phyloP scores from a whole-genome alignment of 495 filamentous ascomycete species.

The Xylaria acuta region DNA sequence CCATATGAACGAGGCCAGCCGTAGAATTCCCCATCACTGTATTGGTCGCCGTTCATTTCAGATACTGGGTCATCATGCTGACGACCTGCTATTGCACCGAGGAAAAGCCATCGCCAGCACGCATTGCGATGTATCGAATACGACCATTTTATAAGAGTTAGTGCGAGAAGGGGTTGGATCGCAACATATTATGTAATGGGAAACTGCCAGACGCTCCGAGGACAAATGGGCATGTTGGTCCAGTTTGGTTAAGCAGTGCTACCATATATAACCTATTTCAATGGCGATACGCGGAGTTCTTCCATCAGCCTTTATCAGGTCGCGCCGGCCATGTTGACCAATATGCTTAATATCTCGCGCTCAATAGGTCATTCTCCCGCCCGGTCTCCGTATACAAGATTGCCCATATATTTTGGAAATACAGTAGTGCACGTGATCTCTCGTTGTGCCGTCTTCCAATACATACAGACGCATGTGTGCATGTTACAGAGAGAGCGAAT shows the following conservation, averaged over 20 bases:
- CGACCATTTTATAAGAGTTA: neutral
- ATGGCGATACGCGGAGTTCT: neutral
- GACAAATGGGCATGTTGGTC: neutral
- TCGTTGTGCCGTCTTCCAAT: neutral
- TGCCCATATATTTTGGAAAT: neutral
- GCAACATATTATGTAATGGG: neutral
- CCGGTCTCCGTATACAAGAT: neutral
- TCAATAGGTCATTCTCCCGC: neutral
- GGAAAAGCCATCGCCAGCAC: neutral
- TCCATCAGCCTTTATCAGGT: neutral
- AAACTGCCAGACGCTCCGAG: neutral
- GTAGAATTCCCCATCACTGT: neutral
- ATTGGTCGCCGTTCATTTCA: constrained; percentile 10
- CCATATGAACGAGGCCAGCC: neutral
- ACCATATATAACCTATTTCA: neutral
- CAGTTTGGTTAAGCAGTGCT: neutral
- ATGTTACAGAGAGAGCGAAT: neutral
- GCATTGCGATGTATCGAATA: no score
- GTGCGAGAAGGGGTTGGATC: neutral
- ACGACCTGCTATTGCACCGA: neutral
- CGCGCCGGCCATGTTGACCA: neutral
- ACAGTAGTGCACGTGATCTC: neutral
- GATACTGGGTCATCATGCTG: neutral
- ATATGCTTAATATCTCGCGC: neutral
- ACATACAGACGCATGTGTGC: neutral